phyloP scores from a whole-genome alignment of 192 early-diverging fungal genomes.

The Backusella parvicylindrica region DNA sequence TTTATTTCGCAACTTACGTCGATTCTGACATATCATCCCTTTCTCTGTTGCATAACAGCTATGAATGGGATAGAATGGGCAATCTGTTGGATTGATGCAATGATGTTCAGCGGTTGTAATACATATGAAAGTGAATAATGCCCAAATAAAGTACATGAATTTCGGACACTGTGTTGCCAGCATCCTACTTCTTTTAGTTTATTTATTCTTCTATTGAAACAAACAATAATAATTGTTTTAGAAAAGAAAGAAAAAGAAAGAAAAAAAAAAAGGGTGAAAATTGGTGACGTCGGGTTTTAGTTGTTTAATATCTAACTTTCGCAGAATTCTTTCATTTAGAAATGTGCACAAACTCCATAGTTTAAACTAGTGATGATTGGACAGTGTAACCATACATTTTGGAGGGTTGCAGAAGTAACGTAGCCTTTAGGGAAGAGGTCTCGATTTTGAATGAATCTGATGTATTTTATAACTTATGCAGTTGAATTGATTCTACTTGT shows the following conservation, averaged over 20 bases:
- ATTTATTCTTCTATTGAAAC: background rate
- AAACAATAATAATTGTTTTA: background rate
- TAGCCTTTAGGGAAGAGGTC: too few species aligned
- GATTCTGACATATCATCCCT: conserved; percentile 24
- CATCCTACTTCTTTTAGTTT: background rate
- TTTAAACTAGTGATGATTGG: too few species aligned
- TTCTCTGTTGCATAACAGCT: conserved; percentile 24
- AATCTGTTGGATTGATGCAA: conserved; percentile 26
- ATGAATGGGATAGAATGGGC: conserved; percentile 33
- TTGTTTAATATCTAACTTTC: background rate
- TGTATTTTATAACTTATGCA: too few species aligned
- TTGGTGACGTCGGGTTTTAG: background rate
- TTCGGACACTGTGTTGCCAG: background rate
- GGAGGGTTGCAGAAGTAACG: too few species aligned
- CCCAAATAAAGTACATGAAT: conserved; percentile 9
- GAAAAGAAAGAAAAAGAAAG: background rate
- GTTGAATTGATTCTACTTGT: too few species aligned
- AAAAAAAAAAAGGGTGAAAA: background rate
- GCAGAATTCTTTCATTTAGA: background rate
- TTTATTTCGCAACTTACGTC: conserved; percentile 26
- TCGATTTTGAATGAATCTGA: too few species aligned
- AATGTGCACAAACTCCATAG: background rate
- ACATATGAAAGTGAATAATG: background rate
- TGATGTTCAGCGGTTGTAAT: conserved; percentile 5
- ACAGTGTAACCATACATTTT: background rate